These are phyloP conservation scores for Coprinellus micaceus DNA, from an alignment of 768 basidiomycete genomes.

Conservation along the genomic window DNA sequence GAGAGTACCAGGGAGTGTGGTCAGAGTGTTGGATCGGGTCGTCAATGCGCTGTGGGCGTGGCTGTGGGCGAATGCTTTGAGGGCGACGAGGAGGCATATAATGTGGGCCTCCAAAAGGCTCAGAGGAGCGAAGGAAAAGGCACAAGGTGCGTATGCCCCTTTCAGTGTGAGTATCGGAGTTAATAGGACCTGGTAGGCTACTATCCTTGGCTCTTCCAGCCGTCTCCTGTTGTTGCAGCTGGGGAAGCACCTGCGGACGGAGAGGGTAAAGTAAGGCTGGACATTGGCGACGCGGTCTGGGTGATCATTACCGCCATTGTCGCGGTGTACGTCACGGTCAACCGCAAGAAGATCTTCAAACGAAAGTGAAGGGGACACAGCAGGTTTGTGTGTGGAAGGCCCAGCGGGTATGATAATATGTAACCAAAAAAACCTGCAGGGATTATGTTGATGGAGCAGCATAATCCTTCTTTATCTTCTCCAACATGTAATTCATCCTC, in stretches of 20 bases:
- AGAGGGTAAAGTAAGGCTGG: neutral
- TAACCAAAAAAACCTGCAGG: neutral
- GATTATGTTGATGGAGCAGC: neutral
- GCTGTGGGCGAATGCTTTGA: neutral
- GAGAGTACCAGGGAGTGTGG: neutral
- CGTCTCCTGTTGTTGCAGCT: neutral
- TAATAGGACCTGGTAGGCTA: too few species aligned
- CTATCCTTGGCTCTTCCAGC: neutral
- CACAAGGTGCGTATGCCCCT: neutral
- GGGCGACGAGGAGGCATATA: neutral
- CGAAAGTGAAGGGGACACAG: neutral
- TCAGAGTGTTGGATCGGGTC: neutral
- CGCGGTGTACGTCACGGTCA: neutral
- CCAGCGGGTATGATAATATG: neutral
- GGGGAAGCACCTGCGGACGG: neutral
- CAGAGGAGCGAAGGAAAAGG: too few species aligned
- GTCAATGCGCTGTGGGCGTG: neutral
- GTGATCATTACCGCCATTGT: neutral
- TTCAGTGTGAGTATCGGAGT: neutral
- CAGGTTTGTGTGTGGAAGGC: neutral
- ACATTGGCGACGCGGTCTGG: slow-evolving; percentile 1
- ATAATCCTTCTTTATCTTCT: slow-evolving; percentile 71
- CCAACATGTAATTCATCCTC: slow-evolving; percentile 83
- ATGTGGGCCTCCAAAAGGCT: neutral
- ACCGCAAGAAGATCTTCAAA: neutral